Percentiles rank a stretch among this genome's conserved stretches.
phyloP scores from a whole-genome alignment of 1,284 basidiomycete species.

The Malassezia sympodialis region DNA sequence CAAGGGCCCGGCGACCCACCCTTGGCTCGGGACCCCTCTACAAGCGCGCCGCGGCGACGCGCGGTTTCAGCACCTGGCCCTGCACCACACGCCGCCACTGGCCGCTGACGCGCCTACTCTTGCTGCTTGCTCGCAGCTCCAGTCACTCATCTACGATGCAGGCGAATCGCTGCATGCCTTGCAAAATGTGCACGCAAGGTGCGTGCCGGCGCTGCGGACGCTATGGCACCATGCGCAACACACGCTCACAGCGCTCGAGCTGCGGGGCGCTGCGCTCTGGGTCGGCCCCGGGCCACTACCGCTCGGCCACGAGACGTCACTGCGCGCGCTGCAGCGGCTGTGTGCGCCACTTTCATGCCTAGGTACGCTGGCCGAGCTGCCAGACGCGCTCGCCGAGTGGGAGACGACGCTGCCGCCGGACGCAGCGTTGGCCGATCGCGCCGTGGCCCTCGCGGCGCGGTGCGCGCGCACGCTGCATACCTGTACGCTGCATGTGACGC shows the following conservation, averaged over 20 bases:
- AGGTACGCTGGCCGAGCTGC: not conserved
- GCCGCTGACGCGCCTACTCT: not conserved
- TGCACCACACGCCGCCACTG: slow-evolving; percentile 11
- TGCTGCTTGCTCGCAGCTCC: not conserved
- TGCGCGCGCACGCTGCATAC: not conserved
- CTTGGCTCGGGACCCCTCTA: slow-evolving; percentile 8
- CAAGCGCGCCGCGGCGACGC: not conserved
- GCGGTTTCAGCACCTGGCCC: not conserved
- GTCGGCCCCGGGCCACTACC: not conserved
- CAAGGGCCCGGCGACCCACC: not conserved
- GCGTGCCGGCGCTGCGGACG: not conserved
- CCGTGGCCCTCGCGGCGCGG: slow-evolving; percentile 1
- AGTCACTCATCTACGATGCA: slow-evolving; percentile 5
- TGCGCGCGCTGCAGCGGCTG: not conserved
- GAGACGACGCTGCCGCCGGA: not conserved
- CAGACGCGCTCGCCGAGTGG: not conserved
- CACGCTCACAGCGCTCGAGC: not conserved
- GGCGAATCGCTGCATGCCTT: not conserved
- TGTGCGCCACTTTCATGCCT: slow-evolving; percentile 7
- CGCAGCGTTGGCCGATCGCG: not conserved
- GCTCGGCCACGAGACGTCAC: not conserved
- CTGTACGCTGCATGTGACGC: not conserved
- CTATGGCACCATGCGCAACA: not conserved
- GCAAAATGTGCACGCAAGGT: slow-evolving; percentile 1
- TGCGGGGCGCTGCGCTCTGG: slow-evolving; percentile 13